Base-by-base conservation (phyloP, 352 stramenopile genomes). In the Phytophthora aleatoria region DNA sequence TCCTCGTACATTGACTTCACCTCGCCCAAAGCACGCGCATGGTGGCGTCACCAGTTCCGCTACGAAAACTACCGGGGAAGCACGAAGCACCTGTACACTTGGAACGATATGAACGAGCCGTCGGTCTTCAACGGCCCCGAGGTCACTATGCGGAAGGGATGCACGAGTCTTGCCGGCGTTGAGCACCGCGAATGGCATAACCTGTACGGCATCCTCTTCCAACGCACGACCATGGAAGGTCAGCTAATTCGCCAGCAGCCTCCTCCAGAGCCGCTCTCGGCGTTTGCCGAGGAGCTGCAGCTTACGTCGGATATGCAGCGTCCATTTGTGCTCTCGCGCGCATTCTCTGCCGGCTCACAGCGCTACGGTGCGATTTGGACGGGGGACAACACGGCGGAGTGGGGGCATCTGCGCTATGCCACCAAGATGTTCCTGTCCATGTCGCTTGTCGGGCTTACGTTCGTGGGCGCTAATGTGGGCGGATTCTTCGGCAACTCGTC, bases 91-190 rank as follows among this genome's bases (percentile, higher is more conserved):
- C 64, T 99, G 47, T 99, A 95, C 76, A 99, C 93, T 7, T 99
- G 98, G 98, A 99, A 99, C 79, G 97, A 99, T 79, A 99, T 99
- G 97, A 99, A 99, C 78, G 98, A 99, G 82, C 97, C 97, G 16
- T 98, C 85, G 24, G 98, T 99, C n/a, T 99, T 99, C 65, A 99
- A 99, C 62, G 97, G 97, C 15, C 97, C 97, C 1, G 98, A 99
- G 77, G 97, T 99, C 12, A 96, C 93, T 1, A 99, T 99, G 96
- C 85, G 89, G 63, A 99, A 99, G 74, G 92, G 98, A 66, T 83
- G 89, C 35, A 67, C 85, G 33, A 99, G 95, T 64, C 64, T 99
- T 8, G 75, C 89, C 3, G 96, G 94, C 26, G 83, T 98, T 12
- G 97, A 99, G 79, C 97, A 99, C 77, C 90, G 97, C 36, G 97